Percentiles rank a stretch among this genome's conserved stretches.
Evolutionary conservation across 2,329 filamentous ascomycete genomes (phyloP).

Genomic region (Alternaria ethzedia): DNA sequence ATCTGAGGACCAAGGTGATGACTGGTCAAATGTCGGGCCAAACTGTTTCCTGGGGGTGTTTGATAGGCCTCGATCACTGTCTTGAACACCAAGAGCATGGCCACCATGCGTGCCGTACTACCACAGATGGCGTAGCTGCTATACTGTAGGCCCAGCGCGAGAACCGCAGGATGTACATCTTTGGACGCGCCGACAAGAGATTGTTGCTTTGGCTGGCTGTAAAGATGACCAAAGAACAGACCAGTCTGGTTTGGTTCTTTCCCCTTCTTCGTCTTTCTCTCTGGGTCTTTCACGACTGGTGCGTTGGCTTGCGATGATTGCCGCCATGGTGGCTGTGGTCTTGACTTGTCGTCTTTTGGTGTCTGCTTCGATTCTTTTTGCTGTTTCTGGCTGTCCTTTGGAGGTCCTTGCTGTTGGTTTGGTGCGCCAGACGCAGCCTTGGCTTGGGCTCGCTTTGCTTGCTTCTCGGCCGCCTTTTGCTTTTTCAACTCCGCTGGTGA

Average conservation of each 20-base stretch:
- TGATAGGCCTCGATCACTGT: slow-evolving; percentile 92
- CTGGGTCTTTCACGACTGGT: slow-evolving; percentile 37
- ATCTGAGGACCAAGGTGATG: slow-evolving; percentile 95
- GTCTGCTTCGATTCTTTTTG: slow-evolving; percentile 44
- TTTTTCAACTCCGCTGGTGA: slow-evolving; percentile 85
- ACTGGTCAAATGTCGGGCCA: slow-evolving; percentile 88
- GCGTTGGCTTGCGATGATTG: slow-evolving; percentile 37
- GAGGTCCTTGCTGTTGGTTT: slow-evolving; percentile 45
- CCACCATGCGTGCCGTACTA: slow-evolving; percentile 85
- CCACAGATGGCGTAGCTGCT: slow-evolving; percentile 87
- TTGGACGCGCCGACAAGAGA: slow-evolving; percentile 66
- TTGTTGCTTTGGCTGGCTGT: slow-evolving; percentile 74
- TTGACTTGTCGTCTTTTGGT: slow-evolving; percentile 43
- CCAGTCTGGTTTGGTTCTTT: slow-evolving; percentile 61
- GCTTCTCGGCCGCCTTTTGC: slow-evolving; percentile 88
- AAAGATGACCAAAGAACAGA: slow-evolving; percentile 74
- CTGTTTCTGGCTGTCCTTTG: slow-evolving; percentile 43
- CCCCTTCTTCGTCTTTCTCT: slow-evolving; percentile 44
- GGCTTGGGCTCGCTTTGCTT: slow-evolving; percentile 77
- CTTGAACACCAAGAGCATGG: slow-evolving; percentile 88
- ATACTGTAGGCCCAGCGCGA: slow-evolving; percentile 89
- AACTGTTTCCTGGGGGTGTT: slow-evolving; percentile 81
- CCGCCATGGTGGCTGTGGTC: slow-evolving; percentile 41
- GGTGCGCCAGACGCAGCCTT: slow-evolving; percentile 54
- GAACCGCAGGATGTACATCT: slow-evolving; percentile 83